A percentile compares a stretch with the other conserved stretches of the same genome.
Conservation (phyloP, 2,329 filamentous ascomycete genomes). For the Tolypocladium cylindrosporum region DNA sequence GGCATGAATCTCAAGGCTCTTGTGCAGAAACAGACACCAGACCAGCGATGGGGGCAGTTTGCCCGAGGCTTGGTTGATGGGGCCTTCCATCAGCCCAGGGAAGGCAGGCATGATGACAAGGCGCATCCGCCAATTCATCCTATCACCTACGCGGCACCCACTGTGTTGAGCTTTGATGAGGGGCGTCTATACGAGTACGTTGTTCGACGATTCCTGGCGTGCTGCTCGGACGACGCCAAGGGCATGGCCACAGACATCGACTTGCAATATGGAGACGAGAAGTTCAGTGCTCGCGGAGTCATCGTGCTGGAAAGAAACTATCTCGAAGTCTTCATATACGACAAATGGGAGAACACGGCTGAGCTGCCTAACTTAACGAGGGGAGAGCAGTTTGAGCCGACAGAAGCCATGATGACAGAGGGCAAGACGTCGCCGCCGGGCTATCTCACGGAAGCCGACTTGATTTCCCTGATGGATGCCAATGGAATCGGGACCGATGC, state of each 20-base stretch:
- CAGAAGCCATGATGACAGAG: conserved; percentile 79
- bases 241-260: conserved; percentile 80
- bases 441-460: conserved; percentile 88
- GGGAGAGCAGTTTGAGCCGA: conserved; percentile 78
- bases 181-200: conserved; percentile 86
- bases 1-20: conserved; percentile 76
- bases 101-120: conserved; percentile 86
- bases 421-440: conserved; percentile 79
- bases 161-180: conserved; percentile 56
- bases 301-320: conserved; percentile 85
- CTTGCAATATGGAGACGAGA: conserved; percentile 73
- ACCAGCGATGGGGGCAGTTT: conserved; percentile 68
- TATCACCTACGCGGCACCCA: conserved; percentile 67
- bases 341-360: conserved; percentile 86
- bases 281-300: conserved; percentile 73
- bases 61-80: conserved; percentile 67
- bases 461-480: conserved; percentile 94
- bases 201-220: conserved; percentile 82
- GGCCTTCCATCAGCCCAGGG: conserved; percentile 69
- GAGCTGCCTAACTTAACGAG: conserved; percentile 69
- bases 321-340: conserved; percentile 89
- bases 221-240: conserved; percentile 88
- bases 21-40: conserved; percentile 74
- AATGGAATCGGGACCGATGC: conserved; percentile 98
- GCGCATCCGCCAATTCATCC: conserved; percentile 97